Evolutionary conservation across 129 eudicot genomes (phyloP).

Genomic region (Smallanthus sonchifolius): DNA sequence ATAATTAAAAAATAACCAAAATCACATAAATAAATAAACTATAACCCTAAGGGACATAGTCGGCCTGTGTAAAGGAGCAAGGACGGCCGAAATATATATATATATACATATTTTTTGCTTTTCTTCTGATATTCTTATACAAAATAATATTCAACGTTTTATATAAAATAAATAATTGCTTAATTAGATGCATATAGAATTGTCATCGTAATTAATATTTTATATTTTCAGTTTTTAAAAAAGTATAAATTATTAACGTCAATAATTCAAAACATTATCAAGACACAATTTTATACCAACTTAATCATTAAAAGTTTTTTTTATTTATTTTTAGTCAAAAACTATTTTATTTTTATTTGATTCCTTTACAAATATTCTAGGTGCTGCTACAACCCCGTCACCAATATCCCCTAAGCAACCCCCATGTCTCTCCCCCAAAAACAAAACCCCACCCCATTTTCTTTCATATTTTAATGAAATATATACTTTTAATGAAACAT

Average conservation of each 20-base stretch:
- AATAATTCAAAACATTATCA: conserved; percentile 9
- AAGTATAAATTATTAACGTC: background rate
- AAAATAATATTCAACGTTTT: background rate
- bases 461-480: no score
- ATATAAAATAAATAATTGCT: background rate
- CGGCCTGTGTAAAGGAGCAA: background rate
- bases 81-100: background rate
- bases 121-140: background rate
- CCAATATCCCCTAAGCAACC: background rate
- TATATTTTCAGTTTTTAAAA: background rate
- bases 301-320: background rate
- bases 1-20: background rate
- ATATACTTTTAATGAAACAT: no score
- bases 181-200: background rate
- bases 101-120: background rate
- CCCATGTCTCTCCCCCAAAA: background rate
- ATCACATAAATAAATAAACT: background rate
- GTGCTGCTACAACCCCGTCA: background rate
- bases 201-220: background rate
- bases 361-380: background rate
- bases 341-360: background rate
- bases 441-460: background rate
- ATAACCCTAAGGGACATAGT: background rate
- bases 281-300: background rate
- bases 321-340: background rate